These are phyloP conservation scores for Trichoderma gracile DNA, from an alignment of 2,329 filamentous ascomycete species.

Conservation along the genomic window DNA sequence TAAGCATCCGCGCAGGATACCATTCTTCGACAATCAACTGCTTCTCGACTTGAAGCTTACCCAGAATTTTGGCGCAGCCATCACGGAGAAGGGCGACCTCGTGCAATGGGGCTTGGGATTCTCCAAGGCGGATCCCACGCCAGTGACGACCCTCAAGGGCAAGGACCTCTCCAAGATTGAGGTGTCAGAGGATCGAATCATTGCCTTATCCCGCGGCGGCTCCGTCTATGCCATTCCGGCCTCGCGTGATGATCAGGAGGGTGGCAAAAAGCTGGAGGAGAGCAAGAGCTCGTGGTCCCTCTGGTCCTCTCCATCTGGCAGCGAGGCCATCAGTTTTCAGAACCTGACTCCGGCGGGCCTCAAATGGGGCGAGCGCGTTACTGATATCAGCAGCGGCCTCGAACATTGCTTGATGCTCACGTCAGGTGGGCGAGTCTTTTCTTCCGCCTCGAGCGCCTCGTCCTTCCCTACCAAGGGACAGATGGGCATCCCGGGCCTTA, in stretches of 20 bases:
- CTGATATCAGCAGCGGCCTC: slow-evolving; percentile 72
- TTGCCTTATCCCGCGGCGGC: slow-evolving; percentile 74
- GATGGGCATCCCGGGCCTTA: slow-evolving; percentile 80
- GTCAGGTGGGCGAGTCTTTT: slow-evolving; percentile 80
- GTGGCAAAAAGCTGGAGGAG: slow-evolving; percentile 63
- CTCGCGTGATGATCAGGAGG: slow-evolving; percentile 68
- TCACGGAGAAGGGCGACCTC: slow-evolving; percentile 83
- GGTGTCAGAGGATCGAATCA: slow-evolving; percentile 78
- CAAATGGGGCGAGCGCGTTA: slow-evolving; percentile 69
- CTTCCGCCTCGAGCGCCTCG: slow-evolving; percentile 77
- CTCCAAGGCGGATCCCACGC: slow-evolving; percentile 62
- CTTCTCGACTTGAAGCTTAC: slow-evolving; percentile 87
- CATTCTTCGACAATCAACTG: slow-evolving; percentile 80
- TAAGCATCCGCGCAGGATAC: slow-evolving; percentile 76
- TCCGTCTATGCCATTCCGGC: slow-evolving; percentile 83
- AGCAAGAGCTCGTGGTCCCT: slow-evolving; percentile 67
- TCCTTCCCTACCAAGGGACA: slow-evolving; percentile 82
- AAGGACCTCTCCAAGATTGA: slow-evolving; percentile 77
- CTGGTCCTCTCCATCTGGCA: slow-evolving; percentile 50
- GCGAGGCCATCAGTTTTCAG: slow-evolving; percentile 65
- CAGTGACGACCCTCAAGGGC: slow-evolving; percentile 72
- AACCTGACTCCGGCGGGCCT: slow-evolving; percentile 66
- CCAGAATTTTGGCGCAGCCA: slow-evolving; percentile 77
- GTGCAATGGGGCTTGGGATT: slow-evolving; percentile 89
- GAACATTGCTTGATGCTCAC: slow-evolving; percentile 89